Conservation (phyloP, 2,329 filamentous ascomycete species). For the Trichophyton simii region DNA sequence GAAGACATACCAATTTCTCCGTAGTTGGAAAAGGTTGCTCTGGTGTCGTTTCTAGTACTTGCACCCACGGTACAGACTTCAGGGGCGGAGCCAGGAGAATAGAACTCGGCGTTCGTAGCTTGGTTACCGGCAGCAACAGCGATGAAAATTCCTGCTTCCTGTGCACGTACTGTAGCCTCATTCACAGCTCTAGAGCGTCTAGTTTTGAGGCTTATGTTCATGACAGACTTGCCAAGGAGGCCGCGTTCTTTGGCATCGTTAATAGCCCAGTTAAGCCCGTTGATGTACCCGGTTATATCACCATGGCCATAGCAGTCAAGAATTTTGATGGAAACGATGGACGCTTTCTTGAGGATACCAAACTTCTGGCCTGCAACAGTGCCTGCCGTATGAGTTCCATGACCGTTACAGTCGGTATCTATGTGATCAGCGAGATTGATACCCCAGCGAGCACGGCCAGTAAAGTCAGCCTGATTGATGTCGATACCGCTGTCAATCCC, state of each 20-base stretch:
- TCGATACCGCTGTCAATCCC: conserved; percentile 30
- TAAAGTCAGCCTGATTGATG: conserved; percentile 24
- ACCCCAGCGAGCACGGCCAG: conserved; percentile 25
- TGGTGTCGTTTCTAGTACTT: conserved; percentile 22
- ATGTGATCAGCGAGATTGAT: conserved; percentile 21
- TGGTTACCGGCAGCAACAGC: conserved; percentile 34
- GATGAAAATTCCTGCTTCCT: conserved; percentile 27
- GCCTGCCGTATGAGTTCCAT: conserved; percentile 31
- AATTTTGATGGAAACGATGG: conserved; percentile 38
- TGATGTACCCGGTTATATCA: conserved; percentile 35
- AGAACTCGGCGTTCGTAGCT: conserved; percentile 16
- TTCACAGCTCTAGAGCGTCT: conserved; percentile 27
- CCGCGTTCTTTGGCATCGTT: conserved; percentile 22
- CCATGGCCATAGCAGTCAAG: conserved; percentile 36
- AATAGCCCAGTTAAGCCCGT: conserved; percentile 35
- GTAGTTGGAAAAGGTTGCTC: conserved; percentile 32
- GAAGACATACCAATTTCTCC: conserved; percentile 23
- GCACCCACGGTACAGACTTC: conserved; percentile 32
- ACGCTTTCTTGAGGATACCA: conserved; percentile 29
- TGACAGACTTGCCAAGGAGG: conserved; percentile 20
- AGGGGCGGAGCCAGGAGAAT: conserved; percentile 27
- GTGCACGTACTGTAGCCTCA: conserved; percentile 26
- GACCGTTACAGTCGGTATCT: conserved; percentile 21
- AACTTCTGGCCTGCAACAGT: conserved; percentile 25
- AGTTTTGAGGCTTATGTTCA: conserved; percentile 29